Conservation (phyloP, 169 alveolate genomes). For the Cyclospora cayetanensis region DNA sequence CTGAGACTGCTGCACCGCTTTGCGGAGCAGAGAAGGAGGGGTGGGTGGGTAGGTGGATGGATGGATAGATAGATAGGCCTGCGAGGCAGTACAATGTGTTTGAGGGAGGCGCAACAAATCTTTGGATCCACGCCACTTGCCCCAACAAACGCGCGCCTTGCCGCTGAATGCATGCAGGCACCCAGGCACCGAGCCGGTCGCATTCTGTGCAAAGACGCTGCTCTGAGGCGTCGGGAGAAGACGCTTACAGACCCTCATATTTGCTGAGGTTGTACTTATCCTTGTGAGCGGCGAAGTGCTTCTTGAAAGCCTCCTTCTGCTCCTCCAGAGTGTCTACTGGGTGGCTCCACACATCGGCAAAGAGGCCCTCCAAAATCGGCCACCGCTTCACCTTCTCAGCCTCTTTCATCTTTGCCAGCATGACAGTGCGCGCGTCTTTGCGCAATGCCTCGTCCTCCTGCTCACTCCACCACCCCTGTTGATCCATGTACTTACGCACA, state of each 20-base stretch:
- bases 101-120: too few species aligned
- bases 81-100: too few species aligned
- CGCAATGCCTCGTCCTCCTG: constrained; percentile 61
- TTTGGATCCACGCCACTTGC: too few species aligned
- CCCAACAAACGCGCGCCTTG: too few species aligned
- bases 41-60: too few species aligned
- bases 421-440: constrained; percentile 72
- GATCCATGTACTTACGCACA: constrained; percentile 31
- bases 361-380: constrained; percentile 83
- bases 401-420: constrained; percentile 74
- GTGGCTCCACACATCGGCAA: constrained; percentile 92
- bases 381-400: constrained; percentile 74
- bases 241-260: not conserved
- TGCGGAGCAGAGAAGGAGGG: too few species aligned
- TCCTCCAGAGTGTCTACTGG: constrained; percentile 80
- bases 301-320: not conserved
- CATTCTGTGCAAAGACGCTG: not conserved
- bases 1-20: too few species aligned
- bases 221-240: not conserved
- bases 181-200: not conserved
- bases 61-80: too few species aligned
- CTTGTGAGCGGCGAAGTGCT: not conserved
- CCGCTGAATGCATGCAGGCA: not conserved
- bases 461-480: constrained; percentile 30
- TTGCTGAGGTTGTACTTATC: constrained; percentile 7